Evolutionary conservation across 73 alveolate species (phyloP), one percentile per base, ranked within the genome.

Genomic region (Blepharisma stoltei): DNA sequence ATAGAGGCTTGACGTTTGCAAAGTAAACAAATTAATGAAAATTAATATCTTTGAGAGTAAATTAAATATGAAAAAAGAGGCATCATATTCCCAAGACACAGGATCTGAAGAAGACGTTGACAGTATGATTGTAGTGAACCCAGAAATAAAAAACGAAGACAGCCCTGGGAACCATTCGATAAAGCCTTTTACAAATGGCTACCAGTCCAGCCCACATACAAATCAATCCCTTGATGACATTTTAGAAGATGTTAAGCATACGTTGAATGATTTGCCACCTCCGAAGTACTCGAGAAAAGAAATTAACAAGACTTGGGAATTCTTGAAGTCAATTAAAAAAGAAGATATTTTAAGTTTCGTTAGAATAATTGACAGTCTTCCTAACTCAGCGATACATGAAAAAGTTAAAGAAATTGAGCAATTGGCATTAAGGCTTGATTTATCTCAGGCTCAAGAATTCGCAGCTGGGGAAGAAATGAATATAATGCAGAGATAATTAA

Each of bases 391-490:
- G 37, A 60, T 60, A n/a, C 73, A 60, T 25, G 73, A 60, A 60
- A 60, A 60, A 60, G 73, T 60, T 60, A 60, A 60, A 25, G 73
- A 60, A 60, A 60, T 60, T 25, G 73, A 60, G 23, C 73, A 60
- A 60, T 38, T 60, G 11, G 73, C 73, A 8, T 25, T 60, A 38
- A n/a, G 73, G 2, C 73, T 60, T 25, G 73, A 60, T 25, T 2
- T 60, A 1, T n/a, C 73, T 0, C 73, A 60, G 45, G 23, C 73
- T 14, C 73, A 60, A 18, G 73, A 60, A 60, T 60, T 60, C 4
- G 73, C 37, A 20, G 73, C 14, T 8, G 73, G 73, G 5, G 73
- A 60, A 8, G 23, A 60, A 14, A 60, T 60, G 73, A 60, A 60
- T 18, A 25, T 60, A 8, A 60, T 60, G 73, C 14, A 60, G 46